Conservation (phyloP, 1,284 basidiomycete genomes). For the Trichosporon faecale region DNA sequence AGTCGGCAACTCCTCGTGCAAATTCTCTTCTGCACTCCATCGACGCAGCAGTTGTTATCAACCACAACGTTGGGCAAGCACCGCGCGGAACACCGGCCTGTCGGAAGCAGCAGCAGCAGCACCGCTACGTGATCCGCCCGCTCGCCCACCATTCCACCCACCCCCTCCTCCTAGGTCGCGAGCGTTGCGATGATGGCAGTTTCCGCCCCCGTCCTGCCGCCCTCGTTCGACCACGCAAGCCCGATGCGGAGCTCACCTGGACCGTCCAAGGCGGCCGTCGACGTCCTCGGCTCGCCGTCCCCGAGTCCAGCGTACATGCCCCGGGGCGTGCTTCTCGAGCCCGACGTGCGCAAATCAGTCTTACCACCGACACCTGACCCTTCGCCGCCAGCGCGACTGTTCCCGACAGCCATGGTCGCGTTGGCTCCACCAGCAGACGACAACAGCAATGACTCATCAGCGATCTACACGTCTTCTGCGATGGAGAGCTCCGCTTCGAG, state of each 20-base stretch:
- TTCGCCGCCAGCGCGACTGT: constrained; percentile 26
- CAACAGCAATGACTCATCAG: background rate
- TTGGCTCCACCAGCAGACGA: constrained; percentile 35
- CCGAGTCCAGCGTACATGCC: background rate
- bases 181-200: constrained; percentile 25
- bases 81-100: background rate
- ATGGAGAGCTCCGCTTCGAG: constrained; percentile 13
- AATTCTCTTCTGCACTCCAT: constrained; percentile 1
- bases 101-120: background rate
- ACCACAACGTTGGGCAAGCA: background rate
- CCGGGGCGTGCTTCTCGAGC: background rate
- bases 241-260: background rate
- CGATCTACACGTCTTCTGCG: constrained; percentile 3
- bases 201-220: constrained; percentile 22
- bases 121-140: background rate
- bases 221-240: constrained; percentile 17
- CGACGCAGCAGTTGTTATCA: background rate
- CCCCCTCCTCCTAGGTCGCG: background rate
- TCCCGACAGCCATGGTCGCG: constrained; percentile 27
- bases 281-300: constrained; percentile 4
- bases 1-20: background rate
- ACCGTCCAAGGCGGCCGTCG: constrained; percentile 7
- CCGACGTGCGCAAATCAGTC: constrained; percentile 27
- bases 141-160: background rate
- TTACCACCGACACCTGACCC: constrained; percentile 39